These are phyloP conservation scores for Elsinoe ampelina DNA, from an alignment of 2,329 filamentous ascomycete genomes.

Conservation along the genomic window DNA sequence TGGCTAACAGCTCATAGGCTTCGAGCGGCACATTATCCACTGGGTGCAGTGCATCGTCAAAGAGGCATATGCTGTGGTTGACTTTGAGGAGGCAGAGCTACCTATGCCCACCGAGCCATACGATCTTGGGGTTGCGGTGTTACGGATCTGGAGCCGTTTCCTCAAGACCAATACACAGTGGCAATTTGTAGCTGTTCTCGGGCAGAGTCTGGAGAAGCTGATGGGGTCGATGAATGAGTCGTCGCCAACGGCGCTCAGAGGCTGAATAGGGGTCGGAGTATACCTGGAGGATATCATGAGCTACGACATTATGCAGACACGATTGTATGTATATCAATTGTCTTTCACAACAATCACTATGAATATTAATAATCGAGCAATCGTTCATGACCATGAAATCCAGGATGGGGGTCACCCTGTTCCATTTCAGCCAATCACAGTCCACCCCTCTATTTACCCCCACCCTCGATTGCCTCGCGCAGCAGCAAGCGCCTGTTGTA, in stretches of 20 bases:
- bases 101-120: background rate
- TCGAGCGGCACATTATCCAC: conserved; percentile 38
- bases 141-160: conserved; percentile 5
- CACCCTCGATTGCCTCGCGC: background rate
- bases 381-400: too few relatives aligned
- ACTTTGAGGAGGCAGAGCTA: conserved; percentile 5
- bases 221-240: background rate
- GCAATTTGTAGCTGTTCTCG: conserved; percentile 1
- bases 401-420: too few relatives aligned
- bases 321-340: background rate
- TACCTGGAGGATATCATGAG: background rate
- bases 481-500: too few relatives aligned
- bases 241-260: background rate
- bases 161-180: conserved; percentile 1
- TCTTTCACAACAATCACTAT: too few relatives aligned
- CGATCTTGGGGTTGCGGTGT: background rate
- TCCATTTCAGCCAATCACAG: background rate
- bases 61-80: conserved; percentile 27
- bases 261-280: background rate
- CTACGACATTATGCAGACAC: background rate
- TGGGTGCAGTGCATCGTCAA: conserved; percentile 41
- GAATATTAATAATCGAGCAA: background rate
- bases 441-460: background rate
- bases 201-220: background rate
- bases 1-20: conserved; percentile 15